Evolutionary conservation across 1,139 yeast genomes (phyloP).

Genomic region (Debaryomycetaceae sp.): DNA sequence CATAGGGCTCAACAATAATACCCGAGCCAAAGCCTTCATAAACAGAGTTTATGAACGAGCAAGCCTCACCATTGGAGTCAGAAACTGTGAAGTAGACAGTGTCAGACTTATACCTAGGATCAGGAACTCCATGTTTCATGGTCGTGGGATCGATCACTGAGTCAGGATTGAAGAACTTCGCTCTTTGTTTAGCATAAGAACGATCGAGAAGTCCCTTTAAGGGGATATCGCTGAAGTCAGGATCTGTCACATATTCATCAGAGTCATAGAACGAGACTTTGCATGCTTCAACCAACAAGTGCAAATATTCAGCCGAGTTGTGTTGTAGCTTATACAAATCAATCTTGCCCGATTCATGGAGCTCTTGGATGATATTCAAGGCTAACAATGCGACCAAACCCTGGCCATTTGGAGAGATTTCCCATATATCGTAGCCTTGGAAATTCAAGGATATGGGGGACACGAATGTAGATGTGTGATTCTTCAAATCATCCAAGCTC

Average conservation of each 20-base stretch:
- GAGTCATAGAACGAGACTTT: conserved; percentile 76
- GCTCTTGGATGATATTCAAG: conserved; percentile 58
- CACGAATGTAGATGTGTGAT: conserved; percentile 57
- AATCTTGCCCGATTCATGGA: conserved; percentile 46
- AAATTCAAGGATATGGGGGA: conserved; percentile 56
- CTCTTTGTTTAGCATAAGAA: conserved; percentile 48
- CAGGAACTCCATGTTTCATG: conserved; percentile 56
- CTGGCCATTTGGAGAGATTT: conserved; percentile 81
- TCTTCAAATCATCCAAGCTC: conserved; percentile 49
- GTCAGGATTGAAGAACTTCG: conserved; percentile 39
- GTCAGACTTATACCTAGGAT: conserved; percentile 63
- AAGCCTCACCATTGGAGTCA: conserved; percentile 74
- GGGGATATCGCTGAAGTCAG: conserved; percentile 40
- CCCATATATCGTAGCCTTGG: conserved; percentile 53
- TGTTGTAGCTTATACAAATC: conserved; percentile 49
- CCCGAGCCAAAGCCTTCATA: conserved; percentile 73
- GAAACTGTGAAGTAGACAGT: conserved; percentile 73
- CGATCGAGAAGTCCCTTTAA: conserved; percentile 32
- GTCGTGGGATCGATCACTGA: conserved; percentile 41
- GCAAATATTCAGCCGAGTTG: conserved; percentile 70
- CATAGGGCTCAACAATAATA: conserved; percentile 62
- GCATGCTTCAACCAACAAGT: conserved; percentile 63
- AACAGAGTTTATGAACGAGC: conserved; percentile 77
- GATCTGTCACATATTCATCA: conserved; percentile 70
- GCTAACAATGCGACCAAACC: conserved; percentile 72